These are phyloP conservation scores for Yamadazyma taylorii DNA, from an alignment of 1,139 yeast genomes.

Conservation along the genomic window DNA sequence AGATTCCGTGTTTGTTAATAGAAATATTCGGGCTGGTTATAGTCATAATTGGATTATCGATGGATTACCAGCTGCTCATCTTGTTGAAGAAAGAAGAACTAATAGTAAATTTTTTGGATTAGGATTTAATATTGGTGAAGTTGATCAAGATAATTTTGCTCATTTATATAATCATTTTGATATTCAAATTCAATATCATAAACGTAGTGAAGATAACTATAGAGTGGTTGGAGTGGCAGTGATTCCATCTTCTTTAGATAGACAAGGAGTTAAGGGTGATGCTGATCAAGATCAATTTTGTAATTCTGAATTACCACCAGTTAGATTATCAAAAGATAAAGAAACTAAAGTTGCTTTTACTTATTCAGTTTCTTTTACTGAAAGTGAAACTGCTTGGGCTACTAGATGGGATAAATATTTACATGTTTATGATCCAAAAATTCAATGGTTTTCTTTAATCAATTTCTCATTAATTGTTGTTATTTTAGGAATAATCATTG, in stretches of 20 bases:
- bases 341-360: constrained; percentile 38
- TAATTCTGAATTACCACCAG: constrained; percentile 28
- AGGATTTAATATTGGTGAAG: constrained; percentile 77
- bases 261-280: constrained; percentile 22
- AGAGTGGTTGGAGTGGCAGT: constrained; percentile 93
- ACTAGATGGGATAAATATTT: constrained; percentile 98
- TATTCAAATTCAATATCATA: constrained; percentile 77
- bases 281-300: constrained; percentile 29
- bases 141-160: constrained; percentile 48
- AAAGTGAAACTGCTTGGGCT: constrained; percentile 86
- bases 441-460: constrained; percentile 92
- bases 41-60: constrained; percentile 92
- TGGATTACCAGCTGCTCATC: constrained; percentile 87
- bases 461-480: constrained; percentile 82
- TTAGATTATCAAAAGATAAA: constrained; percentile 30
- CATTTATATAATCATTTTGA: constrained; percentile 80
- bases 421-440: constrained; percentile 86
- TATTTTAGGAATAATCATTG: constrained; percentile 74
- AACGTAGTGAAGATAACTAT: constrained; percentile 62
- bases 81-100: constrained; percentile 56
- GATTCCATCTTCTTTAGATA: constrained; percentile 61
- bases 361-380: constrained; percentile 56
- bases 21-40: constrained; percentile 79
- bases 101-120: constrained; percentile 64
- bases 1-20: constrained; percentile 73